These are phyloP conservation scores for Mytilinidion resinicola DNA, from an alignment of 495 filamentous ascomycete genomes.

Conservation along the genomic window DNA sequence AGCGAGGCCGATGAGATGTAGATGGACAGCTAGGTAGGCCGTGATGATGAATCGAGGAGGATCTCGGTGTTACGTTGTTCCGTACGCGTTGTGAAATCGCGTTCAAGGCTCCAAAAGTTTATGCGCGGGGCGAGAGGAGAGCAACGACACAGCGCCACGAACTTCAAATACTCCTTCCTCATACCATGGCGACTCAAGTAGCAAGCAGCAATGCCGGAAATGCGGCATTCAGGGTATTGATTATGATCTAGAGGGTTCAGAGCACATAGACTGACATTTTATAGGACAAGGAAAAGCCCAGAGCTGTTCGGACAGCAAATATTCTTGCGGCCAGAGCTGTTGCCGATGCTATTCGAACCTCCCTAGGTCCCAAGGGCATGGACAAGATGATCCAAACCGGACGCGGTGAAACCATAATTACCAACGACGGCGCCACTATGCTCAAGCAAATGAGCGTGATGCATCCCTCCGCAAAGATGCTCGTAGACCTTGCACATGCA, in stretches of 20 bases:
- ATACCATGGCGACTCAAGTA: slow-evolving; percentile 37
- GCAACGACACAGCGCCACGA: slow-evolving; percentile 1
- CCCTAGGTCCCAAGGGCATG: slow-evolving; percentile 73
- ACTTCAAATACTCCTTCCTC: neutral
- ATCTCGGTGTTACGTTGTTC: slow-evolving; percentile 4
- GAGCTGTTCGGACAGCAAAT: slow-evolving; percentile 89
- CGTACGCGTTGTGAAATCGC: slow-evolving; percentile 11
- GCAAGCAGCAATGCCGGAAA: slow-evolving; percentile 55
- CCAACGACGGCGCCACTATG: slow-evolving; percentile 97
- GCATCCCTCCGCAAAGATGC: slow-evolving; percentile 98
- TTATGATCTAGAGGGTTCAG: neutral
- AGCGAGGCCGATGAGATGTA: neutral
- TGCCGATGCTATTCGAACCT: slow-evolving; percentile 91
- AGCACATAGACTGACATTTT: slow-evolving; percentile 33
- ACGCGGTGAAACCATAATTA: slow-evolving; percentile 91
- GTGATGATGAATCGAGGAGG: neutral
- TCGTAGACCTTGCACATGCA: slow-evolving; percentile 91
- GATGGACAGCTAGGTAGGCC: neutral
- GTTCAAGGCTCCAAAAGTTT: neutral
- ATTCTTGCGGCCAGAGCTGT: slow-evolving; percentile 97
- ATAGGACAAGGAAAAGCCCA: slow-evolving; percentile 97
- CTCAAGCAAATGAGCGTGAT: slow-evolving; percentile 96
- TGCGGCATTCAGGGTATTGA: slow-evolving; percentile 66
- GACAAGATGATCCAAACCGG: slow-evolving; percentile 99
- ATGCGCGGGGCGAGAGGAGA: slow-evolving; percentile 1